phyloP scores from a whole-genome alignment of 306 rosid genomes.

The Malus sieversii region DNA sequence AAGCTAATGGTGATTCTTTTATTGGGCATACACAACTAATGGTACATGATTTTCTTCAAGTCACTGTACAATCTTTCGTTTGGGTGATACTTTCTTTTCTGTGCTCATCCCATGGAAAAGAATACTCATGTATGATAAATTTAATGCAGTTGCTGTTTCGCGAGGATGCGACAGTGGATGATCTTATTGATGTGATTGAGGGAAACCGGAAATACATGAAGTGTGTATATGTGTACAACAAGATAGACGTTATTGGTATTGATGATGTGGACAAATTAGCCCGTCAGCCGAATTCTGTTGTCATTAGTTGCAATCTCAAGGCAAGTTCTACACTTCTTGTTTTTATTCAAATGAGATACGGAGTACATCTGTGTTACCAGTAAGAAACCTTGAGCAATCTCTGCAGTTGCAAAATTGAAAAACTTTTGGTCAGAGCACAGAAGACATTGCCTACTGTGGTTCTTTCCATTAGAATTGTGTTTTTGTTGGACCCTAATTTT shows the following conservation, averaged over 20 bases:
- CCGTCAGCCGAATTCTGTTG: constrained; percentile 88
- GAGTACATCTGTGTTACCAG: neutral
- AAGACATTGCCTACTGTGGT: neutral
- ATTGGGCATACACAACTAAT: neutral
- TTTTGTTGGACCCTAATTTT: neutral
- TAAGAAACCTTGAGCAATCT: neutral
- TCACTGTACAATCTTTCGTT: neutral
- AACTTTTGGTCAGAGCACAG: neutral
- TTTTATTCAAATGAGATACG: neutral
- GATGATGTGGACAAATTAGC: constrained; percentile 96
- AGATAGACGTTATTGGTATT: constrained; percentile 92
- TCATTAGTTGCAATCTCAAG: constrained; percentile 93
- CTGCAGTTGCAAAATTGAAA: neutral
- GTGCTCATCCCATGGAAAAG: neutral
- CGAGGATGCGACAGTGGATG: constrained; percentile 97
- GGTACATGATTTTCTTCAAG: neutral
- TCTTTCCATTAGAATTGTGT: neutral
- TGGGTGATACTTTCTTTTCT: neutral
- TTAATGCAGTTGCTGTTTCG: constrained; percentile 77
- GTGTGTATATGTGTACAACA: constrained; percentile 95
- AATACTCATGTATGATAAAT: constrained; percentile 3
- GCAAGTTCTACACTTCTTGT: constrained; percentile 33
- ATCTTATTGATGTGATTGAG: constrained; percentile 96
- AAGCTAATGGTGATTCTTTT: neutral
- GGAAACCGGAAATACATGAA: constrained; percentile 99